Base-by-base conservation (phyloP, 129 eudicot species). In the Flaveria ramosissima region DNA sequence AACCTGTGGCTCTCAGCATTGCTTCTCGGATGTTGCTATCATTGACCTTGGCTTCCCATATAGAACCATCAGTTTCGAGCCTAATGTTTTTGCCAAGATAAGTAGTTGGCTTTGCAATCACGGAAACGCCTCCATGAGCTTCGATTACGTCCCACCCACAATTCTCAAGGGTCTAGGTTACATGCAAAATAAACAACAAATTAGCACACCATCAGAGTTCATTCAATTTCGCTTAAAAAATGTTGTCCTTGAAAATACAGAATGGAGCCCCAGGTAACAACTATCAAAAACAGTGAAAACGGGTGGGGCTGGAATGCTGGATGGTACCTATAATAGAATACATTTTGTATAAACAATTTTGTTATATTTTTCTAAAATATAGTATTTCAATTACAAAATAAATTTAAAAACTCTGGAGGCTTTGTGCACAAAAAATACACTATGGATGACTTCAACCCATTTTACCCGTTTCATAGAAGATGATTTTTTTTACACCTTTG, bases 141-240 rank as follows among this genome's bases (percentile, higher is more conserved):
- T 86, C 96, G 63, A 93, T 59, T 41, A 93, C 98, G 47, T 91
- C 96, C 98, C 98, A 93, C 60, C 98, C 98, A 69, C 93, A 87
- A 2, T 61, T 85, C 85, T 89, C 93, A 6, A 93, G 90, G n/a
- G 89, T 81, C 98, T 93, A 55, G 68, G 17, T 50, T 19, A 79
- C 47, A 69, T 1, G 47, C 48, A 70, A 72, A 67, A 65, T 27
- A 30, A 19, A 15, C 24, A 52, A 50, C n/a, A 30, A 10, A 41
- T 51, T 30, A 43, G 21, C 24, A 47, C 9, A 63, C 3, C 16
- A 11, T 63, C 32, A 14, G 4, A 26, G 56, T 53, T 8, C 17
- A 53, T 6, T 15, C 55, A 14, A 50, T 15, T 46, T 9, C 14
- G 50, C 13, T 45, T 45, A 2, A 11, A 6, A 8, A 11, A 45